phyloP scores from a whole-genome alignment of 495 filamentous ascomycete species.

The Xanthoparmelia taractica region DNA sequence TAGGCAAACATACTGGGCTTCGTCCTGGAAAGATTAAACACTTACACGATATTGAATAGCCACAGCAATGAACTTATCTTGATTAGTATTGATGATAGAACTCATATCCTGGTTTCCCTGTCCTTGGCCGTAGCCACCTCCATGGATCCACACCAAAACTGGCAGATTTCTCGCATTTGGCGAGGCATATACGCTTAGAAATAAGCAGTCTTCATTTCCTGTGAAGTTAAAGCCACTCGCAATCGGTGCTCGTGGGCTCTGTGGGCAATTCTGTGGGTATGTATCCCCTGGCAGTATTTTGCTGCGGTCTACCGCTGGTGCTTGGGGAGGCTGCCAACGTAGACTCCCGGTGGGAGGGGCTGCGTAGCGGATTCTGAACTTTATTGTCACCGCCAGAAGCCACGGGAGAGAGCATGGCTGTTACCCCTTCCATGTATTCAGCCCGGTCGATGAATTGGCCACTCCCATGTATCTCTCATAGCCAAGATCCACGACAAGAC shows the following conservation, averaged over 20 bases:
- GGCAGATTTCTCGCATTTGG: slow-evolving; percentile 37
- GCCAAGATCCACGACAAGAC: slow-evolving; percentile 22
- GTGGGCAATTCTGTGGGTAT: slow-evolving; percentile 19
- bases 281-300: slow-evolving; percentile 26
- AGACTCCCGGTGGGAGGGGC: slow-evolving; percentile 48
- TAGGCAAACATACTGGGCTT: slow-evolving; percentile 8
- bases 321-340: slow-evolving; percentile 50
- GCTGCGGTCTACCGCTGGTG: slow-evolving; percentile 44
- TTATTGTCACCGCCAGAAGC: slow-evolving; percentile 33
- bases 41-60: slow-evolving; percentile 51
- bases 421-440: slow-evolving; percentile 45
- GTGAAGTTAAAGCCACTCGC: slow-evolving; percentile 40
- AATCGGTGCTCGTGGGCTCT: slow-evolving; percentile 19
- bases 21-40: slow-evolving; percentile 19
- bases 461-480: slow-evolving; percentile 25
- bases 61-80: slow-evolving; percentile 22
- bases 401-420: slow-evolving; percentile 25
- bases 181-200: slow-evolving; percentile 49
- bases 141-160: slow-evolving; percentile 54
- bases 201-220: slow-evolving; percentile 56
- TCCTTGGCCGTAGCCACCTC: slow-evolving; percentile 44
- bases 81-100: slow-evolving; percentile 22
- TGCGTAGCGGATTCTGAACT: slow-evolving; percentile 53
- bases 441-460: slow-evolving; percentile 16
- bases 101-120: slow-evolving; percentile 20